Evolutionary conservation across 257 asterid genomes (phyloP).

Genomic region (Solanum clarkiae): DNA sequence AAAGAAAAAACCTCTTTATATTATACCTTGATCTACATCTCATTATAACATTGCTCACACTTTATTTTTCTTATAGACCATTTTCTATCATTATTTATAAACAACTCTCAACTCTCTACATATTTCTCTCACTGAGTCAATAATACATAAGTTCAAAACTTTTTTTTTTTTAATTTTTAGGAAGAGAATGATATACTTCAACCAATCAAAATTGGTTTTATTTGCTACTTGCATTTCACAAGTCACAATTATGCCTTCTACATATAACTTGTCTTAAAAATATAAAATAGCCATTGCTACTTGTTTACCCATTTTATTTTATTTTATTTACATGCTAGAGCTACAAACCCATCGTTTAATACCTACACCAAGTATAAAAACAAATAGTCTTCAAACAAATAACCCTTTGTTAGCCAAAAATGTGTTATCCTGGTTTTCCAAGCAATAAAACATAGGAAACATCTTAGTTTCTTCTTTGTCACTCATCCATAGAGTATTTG

Average conservation of each 20-base stretch:
- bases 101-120: not conserved
- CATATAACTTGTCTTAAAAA: too few species aligned
- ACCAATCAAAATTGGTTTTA: not conserved
- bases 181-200: not conserved
- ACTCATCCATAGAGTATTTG: conserved; percentile 34
- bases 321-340: not conserved
- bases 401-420: not conserved
- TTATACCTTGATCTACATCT: not conserved
- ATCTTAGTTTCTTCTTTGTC: not conserved
- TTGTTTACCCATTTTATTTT: not conserved
- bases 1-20: not conserved
- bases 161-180: too few species aligned
- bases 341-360: not conserved
- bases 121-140: too few species aligned
- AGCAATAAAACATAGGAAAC: not conserved
- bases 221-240: not conserved
- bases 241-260: not conserved
- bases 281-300: not conserved
- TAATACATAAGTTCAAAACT: too few species aligned
- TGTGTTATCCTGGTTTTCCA: not conserved
- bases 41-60: not conserved
- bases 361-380: not conserved
- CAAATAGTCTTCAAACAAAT: not conserved
- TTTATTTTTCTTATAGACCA: not conserved
- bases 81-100: not conserved